Conservation (phyloP, 768 basidiomycete species). For the Amanita rubescens region DNA sequence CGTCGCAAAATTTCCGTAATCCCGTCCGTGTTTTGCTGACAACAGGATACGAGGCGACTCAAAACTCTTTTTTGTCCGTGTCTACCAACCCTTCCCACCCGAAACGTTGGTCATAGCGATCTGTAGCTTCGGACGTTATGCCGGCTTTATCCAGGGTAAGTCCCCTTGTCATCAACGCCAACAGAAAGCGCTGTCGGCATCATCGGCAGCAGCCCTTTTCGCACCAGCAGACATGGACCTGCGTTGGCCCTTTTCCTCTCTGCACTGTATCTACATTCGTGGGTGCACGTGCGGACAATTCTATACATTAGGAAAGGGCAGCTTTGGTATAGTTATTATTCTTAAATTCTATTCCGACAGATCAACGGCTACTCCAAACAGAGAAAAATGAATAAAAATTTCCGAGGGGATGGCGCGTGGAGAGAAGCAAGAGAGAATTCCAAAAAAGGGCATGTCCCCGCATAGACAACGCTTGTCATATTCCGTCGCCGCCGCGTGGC, state of each 20-base stretch:
- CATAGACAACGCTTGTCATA: neutral
- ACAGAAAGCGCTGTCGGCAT: neutral
- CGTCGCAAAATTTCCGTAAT: neutral
- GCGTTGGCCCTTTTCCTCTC: neutral
- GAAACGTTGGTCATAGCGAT: neutral
- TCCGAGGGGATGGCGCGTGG: neutral
- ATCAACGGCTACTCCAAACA: neutral
- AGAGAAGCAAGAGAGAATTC: neutral
- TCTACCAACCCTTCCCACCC: neutral
- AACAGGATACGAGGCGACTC: neutral
- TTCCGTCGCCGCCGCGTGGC: conserved; percentile 3
- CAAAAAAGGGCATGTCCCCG: neutral
- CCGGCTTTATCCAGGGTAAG: neutral
- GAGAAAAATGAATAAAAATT: neutral
- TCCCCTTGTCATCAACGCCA: neutral
- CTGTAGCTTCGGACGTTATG: neutral
- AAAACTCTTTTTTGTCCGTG: neutral
- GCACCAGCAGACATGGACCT: no score
- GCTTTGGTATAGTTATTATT: neutral
- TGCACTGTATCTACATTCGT: neutral
- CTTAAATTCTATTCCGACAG: conserved; percentile 2
- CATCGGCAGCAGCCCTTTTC: neutral
- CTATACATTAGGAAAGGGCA: neutral
- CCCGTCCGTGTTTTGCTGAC: neutral
- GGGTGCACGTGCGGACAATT: neutral